Conservation (phyloP, 2,329 filamentous ascomycete species). For the Aspergillus fructus region DNA sequence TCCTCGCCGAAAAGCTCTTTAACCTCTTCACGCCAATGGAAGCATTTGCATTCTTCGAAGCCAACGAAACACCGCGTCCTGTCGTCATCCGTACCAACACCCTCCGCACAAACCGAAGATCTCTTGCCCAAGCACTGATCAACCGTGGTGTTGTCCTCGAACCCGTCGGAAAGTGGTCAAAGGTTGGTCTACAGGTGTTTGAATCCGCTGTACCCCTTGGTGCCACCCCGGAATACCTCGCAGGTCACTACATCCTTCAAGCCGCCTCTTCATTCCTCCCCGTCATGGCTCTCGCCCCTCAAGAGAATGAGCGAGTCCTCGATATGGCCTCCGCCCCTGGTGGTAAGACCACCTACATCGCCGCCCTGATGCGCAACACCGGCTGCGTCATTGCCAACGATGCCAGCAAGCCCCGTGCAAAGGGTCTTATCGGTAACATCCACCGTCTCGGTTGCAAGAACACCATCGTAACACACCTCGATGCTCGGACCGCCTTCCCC, state of each 20-base stretch:
- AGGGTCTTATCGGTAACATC: conserved; percentile 97
- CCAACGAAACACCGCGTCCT: conserved; percentile 90
- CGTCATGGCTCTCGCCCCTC: conserved; percentile 93
- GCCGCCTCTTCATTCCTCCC: conserved; percentile 95
- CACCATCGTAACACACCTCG: conserved; percentile 92
- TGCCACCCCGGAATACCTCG: conserved; percentile 95
- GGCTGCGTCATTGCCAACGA: conserved; percentile 96
- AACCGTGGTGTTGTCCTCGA: conserved; percentile 95
- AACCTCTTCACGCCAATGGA: conserved; percentile 88
- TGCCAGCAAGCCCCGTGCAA: conserved; percentile 86
- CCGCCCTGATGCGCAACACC: conserved; percentile 97
- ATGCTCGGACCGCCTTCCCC: conserved; percentile 83
- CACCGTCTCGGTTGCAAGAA: conserved; percentile 93
- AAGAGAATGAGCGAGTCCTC: conserved; percentile 86
- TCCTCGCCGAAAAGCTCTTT: conserved; percentile 93
- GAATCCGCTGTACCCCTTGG: conserved; percentile 84
- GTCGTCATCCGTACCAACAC: conserved; percentile 98
- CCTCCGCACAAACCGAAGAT: conserved; percentile 70
- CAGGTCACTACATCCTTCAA: conserved; percentile 96
- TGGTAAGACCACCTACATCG: conserved; percentile 94
- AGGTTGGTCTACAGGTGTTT: conserved; percentile 95
- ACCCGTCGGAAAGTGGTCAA: conserved; percentile 97
- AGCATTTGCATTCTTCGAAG: conserved; percentile 97
- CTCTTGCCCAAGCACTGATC: conserved; percentile 89
- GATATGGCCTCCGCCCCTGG: conserved; percentile 95